phyloP scores from a whole-genome alignment of 2,329 filamentous ascomycete species.

The Lomentospora prolificans region DNA sequence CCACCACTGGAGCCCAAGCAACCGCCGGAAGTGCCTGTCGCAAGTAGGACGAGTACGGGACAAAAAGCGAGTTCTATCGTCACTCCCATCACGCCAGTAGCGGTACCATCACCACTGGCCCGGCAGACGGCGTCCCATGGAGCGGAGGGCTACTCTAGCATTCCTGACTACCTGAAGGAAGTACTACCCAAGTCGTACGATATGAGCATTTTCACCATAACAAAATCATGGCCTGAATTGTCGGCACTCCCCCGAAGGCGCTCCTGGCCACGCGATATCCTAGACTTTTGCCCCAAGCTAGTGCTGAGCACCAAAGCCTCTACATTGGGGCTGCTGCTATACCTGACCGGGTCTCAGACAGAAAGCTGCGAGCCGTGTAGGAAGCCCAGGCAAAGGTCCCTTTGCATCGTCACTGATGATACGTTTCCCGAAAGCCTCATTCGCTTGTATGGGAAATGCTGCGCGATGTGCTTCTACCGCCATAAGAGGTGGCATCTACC shows the following conservation, averaged over 20 bases:
- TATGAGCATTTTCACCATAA: conserved; percentile 1
- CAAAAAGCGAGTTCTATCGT: too few species aligned
- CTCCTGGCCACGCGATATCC: neutral
- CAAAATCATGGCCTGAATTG: neutral
- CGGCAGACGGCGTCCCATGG: neutral
- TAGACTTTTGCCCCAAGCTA: neutral
- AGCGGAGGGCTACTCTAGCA: neutral
- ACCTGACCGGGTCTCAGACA: conserved; percentile 9
- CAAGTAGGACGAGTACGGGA: too few species aligned
- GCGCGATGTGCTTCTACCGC: neutral
- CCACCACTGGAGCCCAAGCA: too few species aligned
- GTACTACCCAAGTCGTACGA: conserved; percentile 2
- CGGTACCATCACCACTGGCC: neutral
- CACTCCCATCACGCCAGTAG: too few species aligned
- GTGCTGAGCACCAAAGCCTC: neutral
- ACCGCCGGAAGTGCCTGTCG: too few species aligned
- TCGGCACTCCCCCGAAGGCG: neutral
- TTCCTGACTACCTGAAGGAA: neutral
- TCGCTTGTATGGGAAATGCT: neutral
- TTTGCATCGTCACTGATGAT: neutral
- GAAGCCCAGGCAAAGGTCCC: neutral
- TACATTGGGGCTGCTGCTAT: conserved; percentile 9
- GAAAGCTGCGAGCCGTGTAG: neutral
- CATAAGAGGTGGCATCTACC: neutral
- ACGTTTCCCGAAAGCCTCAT: neutral